A percentile compares a stretch with the other conserved stretches of the same genome.
Evolutionary conservation across 768 basidiomycete genomes (phyloP).

Genomic region (Lyophyllum semitale): DNA sequence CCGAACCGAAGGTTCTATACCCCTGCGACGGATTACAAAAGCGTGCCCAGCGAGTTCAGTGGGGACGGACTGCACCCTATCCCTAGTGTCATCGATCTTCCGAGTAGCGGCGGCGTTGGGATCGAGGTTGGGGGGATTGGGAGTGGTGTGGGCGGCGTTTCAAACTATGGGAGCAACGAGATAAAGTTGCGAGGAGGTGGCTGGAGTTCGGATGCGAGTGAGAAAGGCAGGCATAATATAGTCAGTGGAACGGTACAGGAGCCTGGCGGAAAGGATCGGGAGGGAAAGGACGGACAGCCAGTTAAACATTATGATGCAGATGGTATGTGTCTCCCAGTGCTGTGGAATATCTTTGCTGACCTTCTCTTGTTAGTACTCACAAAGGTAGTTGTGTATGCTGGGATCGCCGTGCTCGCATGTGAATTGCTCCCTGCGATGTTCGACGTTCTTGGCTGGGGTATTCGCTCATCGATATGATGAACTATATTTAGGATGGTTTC

Average conservation of each 20-base stretch:
- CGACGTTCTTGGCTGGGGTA: slow-evolving; percentile 69
- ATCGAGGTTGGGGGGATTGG: slow-evolving; percentile 49
- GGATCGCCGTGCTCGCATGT: slow-evolving; percentile 72
- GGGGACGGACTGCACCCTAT: slow-evolving; percentile 64
- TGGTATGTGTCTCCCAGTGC: slow-evolving; percentile 47
- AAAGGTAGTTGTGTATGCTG: slow-evolving; percentile 87
- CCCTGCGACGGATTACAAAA: slow-evolving; percentile 85
- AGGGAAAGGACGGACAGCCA: slow-evolving; percentile 29
- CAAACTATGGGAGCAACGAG: slow-evolving; percentile 43
- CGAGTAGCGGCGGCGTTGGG: slow-evolving; percentile 44
- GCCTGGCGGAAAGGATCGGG: slow-evolving; percentile 23
- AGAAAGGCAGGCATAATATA: slow-evolving; percentile 5
- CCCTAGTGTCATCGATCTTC: slow-evolving; percentile 85
- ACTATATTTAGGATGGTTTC: neutral
- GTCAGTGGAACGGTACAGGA: slow-evolving; percentile 2
- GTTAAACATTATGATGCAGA: slow-evolving; percentile 86
- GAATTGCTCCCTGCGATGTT: slow-evolving; percentile 70
- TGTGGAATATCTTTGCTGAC: slow-evolving; percentile 3
- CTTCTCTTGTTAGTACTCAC: slow-evolving; percentile 63
- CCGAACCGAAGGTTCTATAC: slow-evolving; percentile 89
- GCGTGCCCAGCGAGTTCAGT: slow-evolving; percentile 59
- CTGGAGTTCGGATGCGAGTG: slow-evolving; percentile 17
- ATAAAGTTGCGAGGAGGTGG: slow-evolving; percentile 59
- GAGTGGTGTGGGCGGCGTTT: slow-evolving; percentile 26
- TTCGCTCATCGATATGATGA: slow-evolving; percentile 34